Conservation (phyloP, 1,139 yeast species). For the Sugiyamaella novakii region DNA sequence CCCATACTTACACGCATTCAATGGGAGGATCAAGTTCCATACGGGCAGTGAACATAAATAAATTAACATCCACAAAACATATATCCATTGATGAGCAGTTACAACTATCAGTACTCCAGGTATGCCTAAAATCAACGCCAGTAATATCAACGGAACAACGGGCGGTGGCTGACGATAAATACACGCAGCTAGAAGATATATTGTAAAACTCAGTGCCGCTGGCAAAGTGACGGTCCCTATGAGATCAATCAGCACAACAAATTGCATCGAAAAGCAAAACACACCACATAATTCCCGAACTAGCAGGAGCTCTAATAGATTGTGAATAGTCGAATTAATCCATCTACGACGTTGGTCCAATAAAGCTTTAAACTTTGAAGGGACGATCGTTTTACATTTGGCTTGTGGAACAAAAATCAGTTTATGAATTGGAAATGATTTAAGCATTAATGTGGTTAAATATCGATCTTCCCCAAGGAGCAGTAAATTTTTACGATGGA, state of each 20-base stretch:
- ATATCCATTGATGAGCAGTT: conserved; percentile 72
- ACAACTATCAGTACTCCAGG: conserved; percentile 82
- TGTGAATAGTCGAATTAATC: conserved; percentile 45
- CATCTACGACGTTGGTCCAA: conserved; percentile 45
- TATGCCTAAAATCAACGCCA: conserved; percentile 77
- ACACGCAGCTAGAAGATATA: conserved; percentile 73
- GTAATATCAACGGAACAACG: conserved; percentile 67
- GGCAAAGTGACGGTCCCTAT: conserved; percentile 68
- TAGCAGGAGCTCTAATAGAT: conserved; percentile 40
- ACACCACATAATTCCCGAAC: conserved; percentile 43
- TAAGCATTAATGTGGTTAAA: conserved; percentile 41
- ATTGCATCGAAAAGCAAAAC: conserved; percentile 44
- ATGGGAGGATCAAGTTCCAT: conserved; percentile 87
- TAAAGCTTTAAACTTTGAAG: conserved; percentile 38
- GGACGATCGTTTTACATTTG: conserved; percentile 41
- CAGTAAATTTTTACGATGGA: conserved; percentile 42
- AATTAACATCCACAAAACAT: conserved; percentile 74
- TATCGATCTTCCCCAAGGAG: conserved; percentile 44
- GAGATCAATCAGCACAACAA: conserved; percentile 42
- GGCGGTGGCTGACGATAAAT: conserved; percentile 79
- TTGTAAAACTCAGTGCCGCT: conserved; percentile 78
- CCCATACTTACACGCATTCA: conserved; percentile 62
- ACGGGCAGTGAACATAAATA: conserved; percentile 80
- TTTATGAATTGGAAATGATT: conserved; percentile 42
- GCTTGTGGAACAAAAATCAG: conserved; percentile 43